Evolutionary conservation across 2,329 filamentous ascomycete species (phyloP).

Genomic region (Aspergillus quadrilineatus): DNA sequence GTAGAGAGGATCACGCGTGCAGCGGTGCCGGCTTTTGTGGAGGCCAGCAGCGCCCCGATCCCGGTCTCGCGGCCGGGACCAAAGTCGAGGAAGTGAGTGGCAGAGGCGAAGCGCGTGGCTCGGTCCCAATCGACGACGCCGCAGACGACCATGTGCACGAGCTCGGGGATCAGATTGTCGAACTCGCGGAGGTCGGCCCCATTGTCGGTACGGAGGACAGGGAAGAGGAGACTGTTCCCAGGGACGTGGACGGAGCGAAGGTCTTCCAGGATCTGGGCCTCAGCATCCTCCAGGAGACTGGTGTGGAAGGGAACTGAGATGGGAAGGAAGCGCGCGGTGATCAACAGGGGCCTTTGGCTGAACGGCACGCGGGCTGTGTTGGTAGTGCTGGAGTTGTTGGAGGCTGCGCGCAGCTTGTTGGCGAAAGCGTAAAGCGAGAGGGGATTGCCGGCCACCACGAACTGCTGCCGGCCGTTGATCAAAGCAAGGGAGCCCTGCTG

Average conservation of each 20-base stretch:
- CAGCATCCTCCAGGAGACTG: conserved; percentile 84
- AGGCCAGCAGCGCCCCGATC: conserved; percentile 89
- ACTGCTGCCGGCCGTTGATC: conserved; percentile 17
- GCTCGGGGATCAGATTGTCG: conserved; percentile 75
- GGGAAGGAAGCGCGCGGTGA: conserved; percentile 93
- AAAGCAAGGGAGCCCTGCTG: conserved; percentile 9
- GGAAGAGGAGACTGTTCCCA: conserved; percentile 71
- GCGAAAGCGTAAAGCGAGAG: conserved; percentile 80
- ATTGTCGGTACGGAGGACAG: conserved; percentile 86
- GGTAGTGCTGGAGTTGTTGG: not conserved
- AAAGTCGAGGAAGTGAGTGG: conserved; percentile 94
- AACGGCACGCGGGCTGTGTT: conserved; percentile 68
- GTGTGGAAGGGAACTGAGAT: conserved; percentile 99
- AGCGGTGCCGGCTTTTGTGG: conserved; percentile 63
- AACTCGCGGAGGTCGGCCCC: conserved; percentile 76
- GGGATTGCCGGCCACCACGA: conserved; percentile 17
- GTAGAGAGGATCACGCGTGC: conserved; percentile 94
- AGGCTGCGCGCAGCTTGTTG: conserved; percentile 89
- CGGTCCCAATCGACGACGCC: conserved; percentile 95
- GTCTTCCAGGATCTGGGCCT: conserved; percentile 79
- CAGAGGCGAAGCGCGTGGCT: conserved; percentile 83
- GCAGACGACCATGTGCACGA: conserved; percentile 89
- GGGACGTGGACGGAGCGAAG: conserved; percentile 78
- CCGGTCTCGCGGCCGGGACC: conserved; percentile 95
- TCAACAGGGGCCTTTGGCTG: conserved; percentile 93